A percentile compares a stretch with the other conserved stretches of the same genome.
Evolutionary conservation across 2,329 filamentous ascomycete genomes (phyloP).

Genomic region (Botryotinia convoluta): DNA sequence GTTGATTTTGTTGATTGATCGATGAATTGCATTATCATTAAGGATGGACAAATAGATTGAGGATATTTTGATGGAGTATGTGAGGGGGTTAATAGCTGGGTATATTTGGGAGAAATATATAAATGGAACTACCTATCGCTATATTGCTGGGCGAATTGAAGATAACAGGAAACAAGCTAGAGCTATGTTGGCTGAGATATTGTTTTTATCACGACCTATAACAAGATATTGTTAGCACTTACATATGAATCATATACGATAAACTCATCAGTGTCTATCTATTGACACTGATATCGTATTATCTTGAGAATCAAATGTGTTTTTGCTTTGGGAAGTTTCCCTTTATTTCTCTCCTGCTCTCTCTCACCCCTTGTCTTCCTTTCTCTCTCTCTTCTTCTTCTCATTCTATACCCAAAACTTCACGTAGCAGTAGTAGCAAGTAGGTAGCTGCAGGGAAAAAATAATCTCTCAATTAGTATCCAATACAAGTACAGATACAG

Average conservation of each 20-base stretch:
- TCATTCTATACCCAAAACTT: background rate
- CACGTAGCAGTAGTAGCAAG: background rate
- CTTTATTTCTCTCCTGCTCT: background rate
- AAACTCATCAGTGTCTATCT: background rate
- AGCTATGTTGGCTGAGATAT: background rate
- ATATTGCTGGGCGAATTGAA: background rate
- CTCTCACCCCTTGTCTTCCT: too few species aligned
- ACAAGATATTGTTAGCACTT: background rate
- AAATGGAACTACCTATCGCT: background rate
- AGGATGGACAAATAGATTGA: background rate
- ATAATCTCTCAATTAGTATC: background rate
- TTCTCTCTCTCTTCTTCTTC: background rate
- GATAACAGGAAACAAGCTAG: background rate
- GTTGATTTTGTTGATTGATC: slow-evolving; percentile 35
- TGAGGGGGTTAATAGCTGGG: background rate
- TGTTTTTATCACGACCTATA: background rate
- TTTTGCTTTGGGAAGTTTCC: background rate
- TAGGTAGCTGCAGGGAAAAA: background rate
- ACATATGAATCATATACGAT: too few species aligned
- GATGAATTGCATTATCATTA: background rate
- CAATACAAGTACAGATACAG: background rate
- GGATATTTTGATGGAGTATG: background rate
- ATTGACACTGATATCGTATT: background rate
- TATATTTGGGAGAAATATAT: background rate
- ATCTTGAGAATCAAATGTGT: background rate